These are phyloP conservation scores for Amanita molliuscula DNA, from an alignment of 768 basidiomycete species.

Conservation along the genomic window DNA sequence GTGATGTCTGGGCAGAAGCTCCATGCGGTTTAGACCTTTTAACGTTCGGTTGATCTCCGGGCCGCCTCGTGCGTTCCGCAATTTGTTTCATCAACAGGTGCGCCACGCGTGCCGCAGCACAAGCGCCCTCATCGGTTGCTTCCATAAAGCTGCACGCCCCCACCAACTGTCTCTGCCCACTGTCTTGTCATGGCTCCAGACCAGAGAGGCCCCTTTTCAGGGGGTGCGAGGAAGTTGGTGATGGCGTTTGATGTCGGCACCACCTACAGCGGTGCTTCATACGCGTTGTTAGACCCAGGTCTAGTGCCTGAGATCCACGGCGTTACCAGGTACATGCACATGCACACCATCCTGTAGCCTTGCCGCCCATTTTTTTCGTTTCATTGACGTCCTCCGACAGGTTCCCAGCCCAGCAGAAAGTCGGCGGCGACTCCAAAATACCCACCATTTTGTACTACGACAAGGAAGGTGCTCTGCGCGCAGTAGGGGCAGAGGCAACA, in stretches of 20 bases:
- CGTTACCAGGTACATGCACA: slow-evolving; percentile 12
- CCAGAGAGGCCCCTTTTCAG: not conserved
- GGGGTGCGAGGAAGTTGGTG: slow-evolving; percentile 1
- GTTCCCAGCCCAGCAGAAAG: slow-evolving; percentile 14
- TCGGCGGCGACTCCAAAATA: slow-evolving; percentile 31
- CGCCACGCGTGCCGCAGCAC: not conserved
- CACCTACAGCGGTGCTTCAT: slow-evolving; percentile 4
- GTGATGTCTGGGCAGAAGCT: not conserved
- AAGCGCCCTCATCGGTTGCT: slow-evolving; percentile 2
- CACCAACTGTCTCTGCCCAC: not conserved
- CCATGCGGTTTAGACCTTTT: slow-evolving; percentile 28
- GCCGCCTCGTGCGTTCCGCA: not conserved
- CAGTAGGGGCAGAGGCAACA: slow-evolving; percentile 35
- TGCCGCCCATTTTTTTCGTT: not conserved
- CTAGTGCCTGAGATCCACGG: slow-evolving; percentile 14
- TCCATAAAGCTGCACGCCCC: not conserved
- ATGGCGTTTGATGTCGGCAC: slow-evolving; percentile 5
- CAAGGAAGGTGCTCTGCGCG: slow-evolving; percentile 23
- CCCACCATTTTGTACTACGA: slow-evolving; percentile 41
- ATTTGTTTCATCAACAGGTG: not conserved
- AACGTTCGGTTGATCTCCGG: slow-evolving; percentile 6
- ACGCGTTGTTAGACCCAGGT: slow-evolving; percentile 13
- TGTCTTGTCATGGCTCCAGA: not conserved
- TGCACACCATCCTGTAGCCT: not conserved
- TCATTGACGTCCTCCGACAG: not conserved